A percentile compares a stretch with the other conserved stretches of the same genome.
These are phyloP conservation scores for Boeremia exigua DNA, from an alignment of 2,329 filamentous ascomycete genomes.

Conservation along the genomic window DNA sequence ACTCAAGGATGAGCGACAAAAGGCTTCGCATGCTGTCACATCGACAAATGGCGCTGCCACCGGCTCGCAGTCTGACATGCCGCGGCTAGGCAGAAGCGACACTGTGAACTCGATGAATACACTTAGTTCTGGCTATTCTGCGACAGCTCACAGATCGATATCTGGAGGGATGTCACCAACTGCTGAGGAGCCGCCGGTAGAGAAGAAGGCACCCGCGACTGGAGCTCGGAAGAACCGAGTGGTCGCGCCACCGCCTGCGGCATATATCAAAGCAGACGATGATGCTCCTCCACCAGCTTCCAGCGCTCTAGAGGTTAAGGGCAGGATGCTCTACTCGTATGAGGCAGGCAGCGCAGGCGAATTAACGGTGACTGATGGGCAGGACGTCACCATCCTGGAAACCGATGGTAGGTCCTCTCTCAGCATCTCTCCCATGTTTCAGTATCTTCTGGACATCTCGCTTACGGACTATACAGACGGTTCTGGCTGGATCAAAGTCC, in stretches of 20 bases:
- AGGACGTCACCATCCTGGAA: conserved; percentile 78
- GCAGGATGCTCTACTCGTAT: conserved; percentile 90
- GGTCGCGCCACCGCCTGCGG: conserved; percentile 83
- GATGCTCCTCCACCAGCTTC: conserved; percentile 48
- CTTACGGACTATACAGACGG: conserved; percentile 67
- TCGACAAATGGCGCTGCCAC: conserved; percentile 54
- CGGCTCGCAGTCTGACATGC: conserved; percentile 66
- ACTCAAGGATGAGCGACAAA: conserved; percentile 84
- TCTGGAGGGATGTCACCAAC: conserved; percentile 63
- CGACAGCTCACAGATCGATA: conserved; percentile 77
- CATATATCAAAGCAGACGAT: conserved; percentile 74
- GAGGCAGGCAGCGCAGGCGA: conserved; percentile 83
- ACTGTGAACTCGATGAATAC: conserved; percentile 81
- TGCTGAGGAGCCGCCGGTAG: conserved; percentile 55
- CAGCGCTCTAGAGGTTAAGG: conserved; percentile 64
- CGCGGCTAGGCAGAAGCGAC: conserved; percentile 76
- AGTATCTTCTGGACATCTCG: conserved; percentile 21
- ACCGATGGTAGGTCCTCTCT: conserved; percentile 74
- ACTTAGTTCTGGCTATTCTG: conserved; percentile 84
- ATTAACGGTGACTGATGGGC: conserved; percentile 77
- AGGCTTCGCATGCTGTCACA: conserved; percentile 67
- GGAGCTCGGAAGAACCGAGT: conserved; percentile 67
- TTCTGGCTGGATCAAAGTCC: conserved; percentile 88
- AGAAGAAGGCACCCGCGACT: conserved; percentile 40
- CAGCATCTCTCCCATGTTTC: conserved; percentile 23